A percentile compares a stretch with the other conserved stretches of the same genome.
phyloP scores from a whole-genome alignment of 305 asterid genomes.

The Lippia alba region DNA sequence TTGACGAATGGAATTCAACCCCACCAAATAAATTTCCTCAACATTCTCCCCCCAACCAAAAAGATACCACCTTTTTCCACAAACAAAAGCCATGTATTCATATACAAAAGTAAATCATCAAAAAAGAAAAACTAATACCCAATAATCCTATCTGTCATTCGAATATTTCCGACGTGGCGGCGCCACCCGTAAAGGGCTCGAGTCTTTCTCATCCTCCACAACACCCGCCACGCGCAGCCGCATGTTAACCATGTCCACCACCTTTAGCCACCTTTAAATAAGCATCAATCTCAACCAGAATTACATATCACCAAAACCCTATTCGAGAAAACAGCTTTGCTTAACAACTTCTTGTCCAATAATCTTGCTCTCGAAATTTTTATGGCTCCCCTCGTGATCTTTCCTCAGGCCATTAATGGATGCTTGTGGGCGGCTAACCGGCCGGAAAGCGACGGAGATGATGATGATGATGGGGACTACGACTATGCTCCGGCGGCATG shows the following conservation, averaged over 20 bases:
- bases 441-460: neutral
- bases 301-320: neutral
- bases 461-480: neutral
- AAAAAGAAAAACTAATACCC: no score
- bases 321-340: neutral
- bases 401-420: neutral
- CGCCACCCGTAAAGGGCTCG: conserved; percentile 20
- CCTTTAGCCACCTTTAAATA: conserved; percentile 20
- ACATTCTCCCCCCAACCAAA: conserved; percentile 13
- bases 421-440: conserved; percentile 17
- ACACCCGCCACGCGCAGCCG: conserved; percentile 29
- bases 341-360: neutral
- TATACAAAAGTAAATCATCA: no score
- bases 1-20: neutral
- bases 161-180: conserved; percentile 38
- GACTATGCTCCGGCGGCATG: conserved; percentile 38
- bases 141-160: neutral
- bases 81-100: neutral
- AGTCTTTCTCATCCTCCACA: conserved; percentile 11
- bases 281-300: neutral
- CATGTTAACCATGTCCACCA: conserved; percentile 4
- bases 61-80: neutral
- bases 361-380: neutral
- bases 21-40: conserved; percentile 16
- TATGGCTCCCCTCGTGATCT: neutral